These are phyloP conservation scores for Athelia psychrophila DNA, from an alignment of 1,284 basidiomycete genomes.

Conservation along the genomic window DNA sequence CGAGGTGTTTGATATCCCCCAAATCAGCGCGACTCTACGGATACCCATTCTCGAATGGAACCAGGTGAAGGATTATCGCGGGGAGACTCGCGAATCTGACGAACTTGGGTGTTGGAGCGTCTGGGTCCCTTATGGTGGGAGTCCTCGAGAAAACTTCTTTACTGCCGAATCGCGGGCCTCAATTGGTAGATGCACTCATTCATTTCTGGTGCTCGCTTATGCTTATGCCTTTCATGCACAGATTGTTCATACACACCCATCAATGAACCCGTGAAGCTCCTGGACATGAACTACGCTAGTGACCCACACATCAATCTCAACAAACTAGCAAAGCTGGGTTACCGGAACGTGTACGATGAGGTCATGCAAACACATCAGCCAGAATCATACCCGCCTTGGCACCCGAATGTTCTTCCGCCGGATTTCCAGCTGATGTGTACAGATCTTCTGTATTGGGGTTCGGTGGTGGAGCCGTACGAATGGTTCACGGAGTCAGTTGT, in stretches of 20 bases:
- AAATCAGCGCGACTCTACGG: conserved; percentile 37
- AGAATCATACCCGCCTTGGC: conserved; percentile 14
- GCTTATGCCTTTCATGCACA: conserved; percentile 10
- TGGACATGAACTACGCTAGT: conserved; percentile 31
- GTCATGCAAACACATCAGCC: conserved; percentile 20
- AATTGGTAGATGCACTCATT: too few relatives aligned
- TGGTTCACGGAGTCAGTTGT: conserved; percentile 17
- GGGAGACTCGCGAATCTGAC: conserved; percentile 34
- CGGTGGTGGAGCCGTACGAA: conserved; percentile 26
- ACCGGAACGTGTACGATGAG: conserved; percentile 30
- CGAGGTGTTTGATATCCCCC: conserved; percentile 49
- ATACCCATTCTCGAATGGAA: conserved; percentile 53
- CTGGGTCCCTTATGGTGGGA: conserved; percentile 46
- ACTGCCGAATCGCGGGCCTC: conserved; percentile 21
- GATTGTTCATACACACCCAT: conserved; percentile 42
- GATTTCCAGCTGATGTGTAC: conserved; percentile 51
- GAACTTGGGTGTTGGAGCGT: conserved; percentile 69
- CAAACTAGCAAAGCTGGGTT: conserved; percentile 37
- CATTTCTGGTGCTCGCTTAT: background rate
- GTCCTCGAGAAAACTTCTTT: conserved; percentile 43
- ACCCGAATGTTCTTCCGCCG: conserved; percentile 36
- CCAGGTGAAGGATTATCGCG: conserved; percentile 44
- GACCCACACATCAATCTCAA: conserved; percentile 30
- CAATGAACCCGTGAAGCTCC: conserved; percentile 39
- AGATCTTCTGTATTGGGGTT: conserved; percentile 49